Base-by-base conservation (phyloP, 345 rosid genomes). In the Aquilaria yunnanensis region DNA sequence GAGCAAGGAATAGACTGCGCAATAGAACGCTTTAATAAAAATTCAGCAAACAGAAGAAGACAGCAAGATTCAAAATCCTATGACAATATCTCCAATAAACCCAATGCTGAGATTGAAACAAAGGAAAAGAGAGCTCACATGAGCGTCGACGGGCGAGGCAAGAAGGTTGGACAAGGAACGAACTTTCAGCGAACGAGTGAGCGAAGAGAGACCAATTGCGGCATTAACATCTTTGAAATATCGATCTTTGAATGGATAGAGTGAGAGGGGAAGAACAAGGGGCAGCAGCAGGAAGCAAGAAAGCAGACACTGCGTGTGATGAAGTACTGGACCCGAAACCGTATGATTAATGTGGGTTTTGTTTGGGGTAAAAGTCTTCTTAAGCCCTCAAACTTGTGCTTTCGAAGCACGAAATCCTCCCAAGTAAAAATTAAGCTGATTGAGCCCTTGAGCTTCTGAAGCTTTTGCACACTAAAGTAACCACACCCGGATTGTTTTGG, bases 91-190 rank as follows among this genome's bases (percentile, higher is more conserved):
- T 6, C 23, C 33, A n/a, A 8, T n/a, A 59, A n/a, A 64, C 47
- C 41, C 50, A 59, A 62, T 3, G 43, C 43, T 5, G 43, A 37
- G 43, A 37, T 37, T 9, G 30, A 57, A 8, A 52, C 34, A 14
- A 13, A 51, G 49, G 53, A 52, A 53, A 54, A 46, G 14, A 53
- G 48, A 50, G 57, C 68, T 70, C 33, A 70, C 74, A 47, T 37
- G 73, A 53, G 61, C 51, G 14, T 34, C 1, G 37, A 23, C 14
- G 54, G 52, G 37, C 23, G 68, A 23, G 43, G 7, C 43, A 57
- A 4, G 32, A 33, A 50, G 14, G 47, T 23, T 6, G 9, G 7
- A 13, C 12, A 23, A 45, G 45, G 14, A 30, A 57, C 43, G 43
- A 37, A 37, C 43, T 37, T 37, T 37, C 43, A 37, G 8, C 5